A percentile compares a stretch with the other conserved stretches of the same genome.
phyloP scores from a whole-genome alignment of 2,329 filamentous ascomycete genomes.

The Colletotrichum limetticola region DNA sequence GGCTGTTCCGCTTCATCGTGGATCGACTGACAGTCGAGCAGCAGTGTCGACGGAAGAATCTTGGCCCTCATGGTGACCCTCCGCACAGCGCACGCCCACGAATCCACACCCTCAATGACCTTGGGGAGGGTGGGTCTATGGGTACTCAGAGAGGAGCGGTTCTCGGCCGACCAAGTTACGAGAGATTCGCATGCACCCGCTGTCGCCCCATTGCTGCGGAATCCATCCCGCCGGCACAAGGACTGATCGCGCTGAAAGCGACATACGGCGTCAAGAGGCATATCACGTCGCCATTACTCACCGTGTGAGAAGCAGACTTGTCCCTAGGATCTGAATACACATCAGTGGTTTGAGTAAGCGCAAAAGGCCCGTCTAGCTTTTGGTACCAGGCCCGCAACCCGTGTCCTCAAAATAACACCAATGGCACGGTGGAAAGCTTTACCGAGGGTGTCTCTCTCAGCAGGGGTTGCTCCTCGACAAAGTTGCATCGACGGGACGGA shows the following conservation, averaged over 20 bases:
- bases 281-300: too few species aligned
- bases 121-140: conserved; percentile 17
- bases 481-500: conserved; percentile 24
- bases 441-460: conserved; percentile 11
- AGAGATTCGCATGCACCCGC: conserved; percentile 1
- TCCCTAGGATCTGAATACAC: not conserved
- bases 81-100: conserved; percentile 24
- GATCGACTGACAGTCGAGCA: conserved; percentile 10
- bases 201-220: not conserved
- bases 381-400: not conserved
- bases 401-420: not conserved
- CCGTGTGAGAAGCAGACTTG: not conserved
- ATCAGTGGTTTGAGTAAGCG: not conserved
- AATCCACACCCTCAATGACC: conserved; percentile 21
- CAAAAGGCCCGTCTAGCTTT: not conserved
- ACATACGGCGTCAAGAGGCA: not conserved
- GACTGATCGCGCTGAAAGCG: not conserved
- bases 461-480: conserved; percentile 5
- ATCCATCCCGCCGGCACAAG: not conserved
- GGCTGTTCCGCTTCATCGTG: conserved; percentile 22
- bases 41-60: conserved; percentile 3
- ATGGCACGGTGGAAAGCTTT: conserved; percentile 17
- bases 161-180: conserved; percentile 14
- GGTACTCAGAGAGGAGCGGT: not conserved
- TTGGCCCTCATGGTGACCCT: conserved; percentile 8